Percentiles rank a stretch among this genome's conserved stretches.
phyloP scores from a whole-genome alignment of 768 basidiomycete species.

The Hortiboletus campestris region DNA sequence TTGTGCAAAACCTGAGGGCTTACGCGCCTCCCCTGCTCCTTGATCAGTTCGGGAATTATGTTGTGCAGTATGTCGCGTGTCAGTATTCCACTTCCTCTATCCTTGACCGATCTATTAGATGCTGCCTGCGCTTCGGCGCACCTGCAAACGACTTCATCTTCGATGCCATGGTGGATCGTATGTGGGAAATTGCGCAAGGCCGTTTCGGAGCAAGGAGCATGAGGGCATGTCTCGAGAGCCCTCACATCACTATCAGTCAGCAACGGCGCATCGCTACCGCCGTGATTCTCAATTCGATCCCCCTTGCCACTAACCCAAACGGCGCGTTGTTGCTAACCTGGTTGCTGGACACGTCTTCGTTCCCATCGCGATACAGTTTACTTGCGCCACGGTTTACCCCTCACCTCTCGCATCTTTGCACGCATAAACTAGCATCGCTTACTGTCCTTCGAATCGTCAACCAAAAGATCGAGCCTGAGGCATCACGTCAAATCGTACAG shows the following conservation, averaged over 20 bases:
- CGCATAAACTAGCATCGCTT: slow-evolving; percentile 94
- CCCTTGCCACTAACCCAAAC: slow-evolving; percentile 95
- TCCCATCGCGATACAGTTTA: slow-evolving; percentile 93
- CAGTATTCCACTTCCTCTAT: background rate
- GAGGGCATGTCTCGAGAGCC: slow-evolving; percentile 93
- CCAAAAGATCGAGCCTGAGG: slow-evolving; percentile 90
- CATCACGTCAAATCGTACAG: slow-evolving; percentile 82
- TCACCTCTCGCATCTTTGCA: slow-evolving; percentile 94
- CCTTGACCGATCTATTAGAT: slow-evolving; percentile 43
- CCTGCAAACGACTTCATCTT: slow-evolving; percentile 95
- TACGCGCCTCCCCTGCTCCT: slow-evolving; percentile 92
- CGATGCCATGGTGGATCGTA: slow-evolving; percentile 95
- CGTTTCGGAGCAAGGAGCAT: slow-evolving; percentile 97
- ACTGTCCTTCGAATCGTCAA: slow-evolving; percentile 96
- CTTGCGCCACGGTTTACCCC: slow-evolving; percentile 95
- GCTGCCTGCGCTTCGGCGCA: slow-evolving; percentile 86
- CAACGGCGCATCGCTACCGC: slow-evolving; percentile 94
- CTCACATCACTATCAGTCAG: slow-evolving; percentile 82
- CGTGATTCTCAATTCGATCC: slow-evolving; percentile 94
- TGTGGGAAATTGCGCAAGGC: slow-evolving; percentile 98
- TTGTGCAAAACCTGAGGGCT: slow-evolving; percentile 83
- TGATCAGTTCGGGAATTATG: slow-evolving; percentile 93
- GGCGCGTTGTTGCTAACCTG: slow-evolving; percentile 94
- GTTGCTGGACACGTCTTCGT: slow-evolving; percentile 92
- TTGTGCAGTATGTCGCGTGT: slow-evolving; percentile 70